A percentile compares a stretch with the other conserved stretches of the same genome.
These are phyloP conservation scores for Lentinula boryana DNA, from an alignment of 768 basidiomycete species.

Conservation along the genomic window DNA sequence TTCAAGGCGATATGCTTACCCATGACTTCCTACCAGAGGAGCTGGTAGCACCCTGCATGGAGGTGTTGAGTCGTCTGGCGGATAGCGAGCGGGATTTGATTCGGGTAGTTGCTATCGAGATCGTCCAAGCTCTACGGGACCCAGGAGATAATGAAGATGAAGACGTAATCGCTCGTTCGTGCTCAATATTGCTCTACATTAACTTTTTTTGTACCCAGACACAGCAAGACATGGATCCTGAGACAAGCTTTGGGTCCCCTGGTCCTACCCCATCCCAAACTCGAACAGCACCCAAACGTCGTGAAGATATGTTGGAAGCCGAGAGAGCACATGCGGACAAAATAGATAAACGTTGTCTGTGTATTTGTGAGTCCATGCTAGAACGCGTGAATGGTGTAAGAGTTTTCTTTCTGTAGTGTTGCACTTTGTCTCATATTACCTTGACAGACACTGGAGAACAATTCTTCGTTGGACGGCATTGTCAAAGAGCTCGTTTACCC, in stretches of 20 bases:
- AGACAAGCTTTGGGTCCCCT: not conserved
- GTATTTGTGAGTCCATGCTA: slow-evolving; percentile 60
- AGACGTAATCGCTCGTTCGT: not conserved
- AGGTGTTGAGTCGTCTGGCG: slow-evolving; percentile 56
- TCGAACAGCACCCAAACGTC: not conserved
- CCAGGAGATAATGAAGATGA: slow-evolving; percentile 21
- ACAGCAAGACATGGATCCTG: not conserved
- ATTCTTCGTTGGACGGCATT: slow-evolving; percentile 49
- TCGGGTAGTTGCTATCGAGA: slow-evolving; percentile 60
- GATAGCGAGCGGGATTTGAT: slow-evolving; percentile 69
- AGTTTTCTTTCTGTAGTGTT: slow-evolving; percentile 1
- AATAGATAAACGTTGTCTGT: slow-evolving; percentile 56
- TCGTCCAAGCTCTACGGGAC: slow-evolving; percentile 61
- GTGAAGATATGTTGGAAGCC: slow-evolving; percentile 35
- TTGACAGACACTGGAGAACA: slow-evolving; percentile 44
- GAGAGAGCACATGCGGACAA: slow-evolving; percentile 45
- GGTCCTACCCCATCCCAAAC: not conserved
- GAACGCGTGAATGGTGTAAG: slow-evolving; percentile 66
- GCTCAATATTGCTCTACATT: not conserved
- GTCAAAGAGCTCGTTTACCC: slow-evolving; percentile 24
- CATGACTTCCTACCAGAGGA: slow-evolving; percentile 52
- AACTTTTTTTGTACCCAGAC: not conserved
- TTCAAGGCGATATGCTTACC: slow-evolving; percentile 57
- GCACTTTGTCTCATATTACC: slow-evolving; percentile 13
- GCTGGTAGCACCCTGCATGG: slow-evolving; percentile 55